phyloP scores from a whole-genome alignment of 768 basidiomycete species.

The Sarcomyxa edulis region DNA sequence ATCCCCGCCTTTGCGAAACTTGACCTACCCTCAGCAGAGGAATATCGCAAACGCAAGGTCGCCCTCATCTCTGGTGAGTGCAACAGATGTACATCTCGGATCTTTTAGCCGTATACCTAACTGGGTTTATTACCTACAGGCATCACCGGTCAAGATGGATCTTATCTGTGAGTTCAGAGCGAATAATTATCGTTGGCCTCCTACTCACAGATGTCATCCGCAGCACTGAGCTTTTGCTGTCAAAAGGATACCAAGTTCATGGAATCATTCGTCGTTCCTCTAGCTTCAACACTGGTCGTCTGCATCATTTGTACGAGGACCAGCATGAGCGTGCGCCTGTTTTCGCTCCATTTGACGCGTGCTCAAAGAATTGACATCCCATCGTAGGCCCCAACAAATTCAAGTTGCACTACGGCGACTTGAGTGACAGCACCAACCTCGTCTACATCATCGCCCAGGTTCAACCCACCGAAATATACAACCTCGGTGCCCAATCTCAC shows the following conservation, averaged over 20 bases:
- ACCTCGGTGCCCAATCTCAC: constrained; percentile 95
- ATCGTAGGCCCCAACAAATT: constrained; percentile 66
- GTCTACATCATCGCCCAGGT: constrained; percentile 95
- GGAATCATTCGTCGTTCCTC: constrained; percentile 97
- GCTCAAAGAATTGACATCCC: too few relatives aligned
- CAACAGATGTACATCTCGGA: constrained; percentile 1
- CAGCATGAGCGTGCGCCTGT: constrained; percentile 76
- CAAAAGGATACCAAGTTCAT: constrained; percentile 89
- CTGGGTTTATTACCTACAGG: constrained; percentile 37
- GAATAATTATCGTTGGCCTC: constrained; percentile 3
- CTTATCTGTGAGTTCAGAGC: constrained; percentile 67
- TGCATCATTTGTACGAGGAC: constrained; percentile 91
- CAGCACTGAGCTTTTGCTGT: constrained; percentile 79
- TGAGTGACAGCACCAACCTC: constrained; percentile 94
- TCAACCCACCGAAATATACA: constrained; percentile 95
- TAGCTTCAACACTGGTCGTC: constrained; percentile 94
- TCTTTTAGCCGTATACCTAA: constrained; percentile 9
- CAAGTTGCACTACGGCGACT: constrained; percentile 87
- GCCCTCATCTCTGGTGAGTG: constrained; percentile 83
- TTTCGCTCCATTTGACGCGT: too few relatives aligned
- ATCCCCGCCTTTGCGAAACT: constrained; percentile 44
- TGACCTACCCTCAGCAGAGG: constrained; percentile 65
- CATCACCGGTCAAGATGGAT: constrained; percentile 95
- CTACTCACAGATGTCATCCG: constrained; percentile 7
- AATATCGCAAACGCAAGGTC: constrained; percentile 88